Percentiles rank a stretch among this genome's conserved stretches.
Conservation (phyloP, 2,329 filamentous ascomycete genomes). For the Pseudogymnoascus sp. region DNA sequence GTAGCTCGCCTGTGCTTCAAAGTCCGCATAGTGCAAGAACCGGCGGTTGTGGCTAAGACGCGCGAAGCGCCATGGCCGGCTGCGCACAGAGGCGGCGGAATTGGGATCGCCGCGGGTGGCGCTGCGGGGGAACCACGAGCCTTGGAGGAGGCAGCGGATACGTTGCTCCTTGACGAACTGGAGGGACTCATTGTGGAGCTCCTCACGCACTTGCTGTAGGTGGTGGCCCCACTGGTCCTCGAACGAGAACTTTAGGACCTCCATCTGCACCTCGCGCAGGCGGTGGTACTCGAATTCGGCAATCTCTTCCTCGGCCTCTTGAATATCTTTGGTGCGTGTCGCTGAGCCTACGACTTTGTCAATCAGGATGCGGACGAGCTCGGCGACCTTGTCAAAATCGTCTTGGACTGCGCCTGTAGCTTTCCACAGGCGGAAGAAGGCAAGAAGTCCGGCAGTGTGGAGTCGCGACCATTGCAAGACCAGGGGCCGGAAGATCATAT, state of each 20-base stretch:
- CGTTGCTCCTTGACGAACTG: constrained; percentile 97
- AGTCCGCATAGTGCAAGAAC: constrained; percentile 85
- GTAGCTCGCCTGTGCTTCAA: constrained; percentile 53
- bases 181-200: constrained; percentile 80
- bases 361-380: constrained; percentile 80
- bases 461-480: constrained; percentile 88
- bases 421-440: constrained; percentile 91
- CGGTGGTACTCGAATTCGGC: constrained; percentile 71
- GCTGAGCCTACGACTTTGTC: constrained; percentile 84
- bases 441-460: constrained; percentile 75
- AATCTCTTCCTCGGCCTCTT: constrained; percentile 84
- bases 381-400: constrained; percentile 89
- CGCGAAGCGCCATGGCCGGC: constrained; percentile 64
- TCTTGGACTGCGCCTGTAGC: constrained; percentile 72
- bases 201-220: constrained; percentile 80
- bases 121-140: constrained; percentile 67
- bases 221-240: constrained; percentile 93
- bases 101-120: constrained; percentile 31
- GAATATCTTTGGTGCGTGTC: constrained; percentile 70
- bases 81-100: constrained; percentile 31
- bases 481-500: constrained; percentile 77
- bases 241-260: constrained; percentile 80
- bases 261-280: constrained; percentile 84
- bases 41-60: constrained; percentile 85
- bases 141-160: constrained; percentile 78